Conservation (phyloP, 352 stramenopile genomes). For the Globisporangium spinosum region DNA sequence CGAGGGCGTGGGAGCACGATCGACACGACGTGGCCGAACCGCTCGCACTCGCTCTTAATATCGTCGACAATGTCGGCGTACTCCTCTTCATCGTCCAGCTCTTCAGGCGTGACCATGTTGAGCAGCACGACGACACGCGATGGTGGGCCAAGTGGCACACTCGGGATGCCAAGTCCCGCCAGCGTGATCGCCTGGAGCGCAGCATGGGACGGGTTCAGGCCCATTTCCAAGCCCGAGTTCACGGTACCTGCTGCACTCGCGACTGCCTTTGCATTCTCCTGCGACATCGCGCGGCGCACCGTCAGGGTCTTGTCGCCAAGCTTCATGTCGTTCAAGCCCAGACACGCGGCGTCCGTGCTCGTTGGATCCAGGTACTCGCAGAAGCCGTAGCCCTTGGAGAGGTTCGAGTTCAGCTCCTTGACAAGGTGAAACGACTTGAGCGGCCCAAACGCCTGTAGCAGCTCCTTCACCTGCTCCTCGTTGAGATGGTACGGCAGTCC, state of each 20-base stretch:
- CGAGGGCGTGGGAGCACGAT: slow-evolving; percentile 71
- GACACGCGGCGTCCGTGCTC: slow-evolving; percentile 90
- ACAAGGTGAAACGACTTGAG: slow-evolving; percentile 96
- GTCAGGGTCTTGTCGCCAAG: slow-evolving; percentile 91
- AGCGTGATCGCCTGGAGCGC: slow-evolving; percentile 70
- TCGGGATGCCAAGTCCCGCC: slow-evolving; percentile 46
- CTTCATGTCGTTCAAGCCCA: slow-evolving; percentile 95
- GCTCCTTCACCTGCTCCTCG: slow-evolving; percentile 92
- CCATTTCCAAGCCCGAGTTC: slow-evolving; percentile 67
- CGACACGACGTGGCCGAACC: slow-evolving; percentile 78
- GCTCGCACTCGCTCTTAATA: slow-evolving; percentile 94
- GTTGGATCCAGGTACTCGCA: slow-evolving; percentile 94
- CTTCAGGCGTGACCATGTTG: slow-evolving; percentile 97
- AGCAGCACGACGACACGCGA: slow-evolving; percentile 92
- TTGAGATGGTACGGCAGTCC: slow-evolving; percentile 96
- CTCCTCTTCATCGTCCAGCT: slow-evolving; percentile 94
- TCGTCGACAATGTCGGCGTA: slow-evolving; percentile 95
- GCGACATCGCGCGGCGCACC: slow-evolving; percentile 82
- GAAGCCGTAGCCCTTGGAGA: slow-evolving; percentile 97
- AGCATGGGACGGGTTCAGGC: slow-evolving; percentile 56
- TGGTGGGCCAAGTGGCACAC: slow-evolving; percentile 51
- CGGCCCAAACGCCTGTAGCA: slow-evolving; percentile 94
- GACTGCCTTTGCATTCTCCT: slow-evolving; percentile 65
- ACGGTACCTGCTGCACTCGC: slow-evolving; percentile 60
- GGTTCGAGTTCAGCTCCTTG: slow-evolving; percentile 88